Evolutionary conservation across 1,284 basidiomycete genomes (phyloP).

Genomic region (Cutaneotrichosporon dermatis): DNA sequence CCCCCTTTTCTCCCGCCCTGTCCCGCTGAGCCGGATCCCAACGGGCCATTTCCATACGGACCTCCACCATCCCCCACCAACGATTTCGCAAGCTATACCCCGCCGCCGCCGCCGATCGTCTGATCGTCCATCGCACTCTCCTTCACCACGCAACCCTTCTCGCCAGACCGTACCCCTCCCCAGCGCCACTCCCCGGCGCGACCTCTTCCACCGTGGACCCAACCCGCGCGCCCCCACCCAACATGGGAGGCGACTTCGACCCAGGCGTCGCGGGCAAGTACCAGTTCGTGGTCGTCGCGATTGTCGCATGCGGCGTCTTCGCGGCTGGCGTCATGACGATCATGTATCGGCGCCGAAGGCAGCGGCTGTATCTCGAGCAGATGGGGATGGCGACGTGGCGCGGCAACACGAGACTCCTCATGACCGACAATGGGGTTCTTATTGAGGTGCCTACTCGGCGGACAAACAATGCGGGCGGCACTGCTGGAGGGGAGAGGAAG

Average conservation of each 20-base stretch:
- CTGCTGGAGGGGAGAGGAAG: neutral
- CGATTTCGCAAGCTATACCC: no score
- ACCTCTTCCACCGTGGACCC: neutral
- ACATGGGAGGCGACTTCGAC: neutral
- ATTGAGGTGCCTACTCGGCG: conserved; percentile 6
- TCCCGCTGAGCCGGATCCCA: no score
- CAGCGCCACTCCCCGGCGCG: no score
- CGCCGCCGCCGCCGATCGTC: no score
- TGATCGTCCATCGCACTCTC: no score
- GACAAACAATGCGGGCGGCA: neutral
- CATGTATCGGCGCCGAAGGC: conserved; percentile 21
- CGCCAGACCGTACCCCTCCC: no score
- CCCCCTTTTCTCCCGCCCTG: no score
- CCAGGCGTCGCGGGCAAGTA: conserved; percentile 16
- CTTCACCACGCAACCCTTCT: no score
- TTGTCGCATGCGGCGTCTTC: conserved; percentile 28
- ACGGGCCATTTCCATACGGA: no score
- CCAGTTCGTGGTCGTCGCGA: conserved; percentile 29
- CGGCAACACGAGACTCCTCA: conserved; percentile 6
- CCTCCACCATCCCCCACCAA: no score
- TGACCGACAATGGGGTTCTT: conserved; percentile 6
- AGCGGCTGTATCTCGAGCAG: neutral
- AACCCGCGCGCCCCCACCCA: no score
- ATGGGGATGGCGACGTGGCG: conserved; percentile 3
- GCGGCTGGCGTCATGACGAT: conserved; percentile 21